Evolutionary conservation across 257 asterid species (phyloP).

Genomic region (Vinca minor): DNA sequence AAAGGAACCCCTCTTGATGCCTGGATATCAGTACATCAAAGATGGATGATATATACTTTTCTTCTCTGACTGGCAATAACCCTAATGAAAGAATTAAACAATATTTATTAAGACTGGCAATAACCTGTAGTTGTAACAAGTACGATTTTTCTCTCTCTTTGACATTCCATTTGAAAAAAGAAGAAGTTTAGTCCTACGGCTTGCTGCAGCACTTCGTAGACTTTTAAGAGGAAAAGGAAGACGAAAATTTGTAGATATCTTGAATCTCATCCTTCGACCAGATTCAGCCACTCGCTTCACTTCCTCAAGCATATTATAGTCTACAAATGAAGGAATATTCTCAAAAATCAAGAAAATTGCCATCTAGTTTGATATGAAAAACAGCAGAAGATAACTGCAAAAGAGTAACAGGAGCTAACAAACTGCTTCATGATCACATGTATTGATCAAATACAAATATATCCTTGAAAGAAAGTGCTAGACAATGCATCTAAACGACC

Average conservation of each 20-base stretch:
- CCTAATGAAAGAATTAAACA: not conserved
- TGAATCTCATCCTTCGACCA: conserved; percentile 56
- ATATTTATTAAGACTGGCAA: not conserved
- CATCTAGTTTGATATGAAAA: not conserved
- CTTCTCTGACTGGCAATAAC: too few species aligned
- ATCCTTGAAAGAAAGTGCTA: not conserved
- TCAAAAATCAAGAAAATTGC: not conserved
- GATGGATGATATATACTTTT: not conserved
- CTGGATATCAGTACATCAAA: not conserved
- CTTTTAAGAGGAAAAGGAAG: conserved; percentile 49
- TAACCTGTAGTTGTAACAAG: conserved; percentile 51
- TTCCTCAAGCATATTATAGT: conserved; percentile 79
- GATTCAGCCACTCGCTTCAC: conserved; percentile 87
- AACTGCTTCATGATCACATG: not conserved
- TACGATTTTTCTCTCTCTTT: conserved; percentile 52
- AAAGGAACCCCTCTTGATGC: not conserved
- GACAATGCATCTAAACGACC: not conserved
- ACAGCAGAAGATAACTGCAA: not conserved
- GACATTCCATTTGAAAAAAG: conserved; percentile 70
- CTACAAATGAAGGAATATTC: conserved; percentile 24
- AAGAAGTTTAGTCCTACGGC: conserved; percentile 45
- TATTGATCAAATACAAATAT: not conserved
- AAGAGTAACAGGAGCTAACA: not conserved
- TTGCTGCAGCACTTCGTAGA: conserved; percentile 59
- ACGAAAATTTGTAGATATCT: conserved; percentile 30